A percentile compares a stretch with the other conserved stretches of the same genome.
Evolutionary conservation across 805 yeast species (phyloP).

Genomic region (Grigorovia humatica): DNA sequence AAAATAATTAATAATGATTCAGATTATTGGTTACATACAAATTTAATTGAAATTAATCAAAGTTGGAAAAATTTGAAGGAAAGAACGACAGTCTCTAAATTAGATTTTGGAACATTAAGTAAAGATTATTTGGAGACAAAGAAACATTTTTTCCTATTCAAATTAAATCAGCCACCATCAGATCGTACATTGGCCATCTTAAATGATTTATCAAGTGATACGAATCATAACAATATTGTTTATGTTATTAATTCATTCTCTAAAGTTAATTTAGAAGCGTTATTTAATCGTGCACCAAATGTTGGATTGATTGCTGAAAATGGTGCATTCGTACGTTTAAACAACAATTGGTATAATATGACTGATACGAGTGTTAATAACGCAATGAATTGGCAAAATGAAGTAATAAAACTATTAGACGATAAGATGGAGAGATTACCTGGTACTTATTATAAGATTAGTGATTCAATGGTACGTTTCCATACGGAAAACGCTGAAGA

Average conservation of each 20-base stretch:
- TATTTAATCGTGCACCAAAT: slow-evolving; percentile 55
- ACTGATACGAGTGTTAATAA: slow-evolving; percentile 33
- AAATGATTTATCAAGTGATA: slow-evolving; percentile 44
- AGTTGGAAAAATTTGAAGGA: slow-evolving; percentile 42
- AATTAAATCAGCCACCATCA: slow-evolving; percentile 45
- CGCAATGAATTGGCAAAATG: slow-evolving; percentile 30
- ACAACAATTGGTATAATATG: slow-evolving; percentile 49
- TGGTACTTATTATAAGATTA: slow-evolving; percentile 59
- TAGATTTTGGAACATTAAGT: slow-evolving; percentile 20
- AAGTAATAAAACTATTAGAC: slow-evolving; percentile 26
- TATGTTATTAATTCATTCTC: slow-evolving; percentile 62
- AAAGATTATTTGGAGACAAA: slow-evolving; percentile 22
- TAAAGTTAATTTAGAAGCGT: slow-evolving; percentile 51
- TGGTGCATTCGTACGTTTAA: slow-evolving; percentile 66
- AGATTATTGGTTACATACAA: slow-evolving; percentile 56
- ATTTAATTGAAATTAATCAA: slow-evolving; percentile 42
- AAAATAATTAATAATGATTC: slow-evolving; percentile 61
- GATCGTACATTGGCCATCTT: slow-evolving; percentile 48
- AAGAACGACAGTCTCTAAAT: slow-evolving; percentile 26
- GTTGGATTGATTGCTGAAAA: slow-evolving; percentile 84
- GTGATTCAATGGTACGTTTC: slow-evolving; percentile 67
- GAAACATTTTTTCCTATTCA: slow-evolving; percentile 38
- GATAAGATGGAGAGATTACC: slow-evolving; percentile 62
- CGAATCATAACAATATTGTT: slow-evolving; percentile 40
- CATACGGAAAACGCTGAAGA: slow-evolving; percentile 62